Evolutionary conservation across 768 basidiomycete species (phyloP).

Genomic region (Kwoniella pini): DNA sequence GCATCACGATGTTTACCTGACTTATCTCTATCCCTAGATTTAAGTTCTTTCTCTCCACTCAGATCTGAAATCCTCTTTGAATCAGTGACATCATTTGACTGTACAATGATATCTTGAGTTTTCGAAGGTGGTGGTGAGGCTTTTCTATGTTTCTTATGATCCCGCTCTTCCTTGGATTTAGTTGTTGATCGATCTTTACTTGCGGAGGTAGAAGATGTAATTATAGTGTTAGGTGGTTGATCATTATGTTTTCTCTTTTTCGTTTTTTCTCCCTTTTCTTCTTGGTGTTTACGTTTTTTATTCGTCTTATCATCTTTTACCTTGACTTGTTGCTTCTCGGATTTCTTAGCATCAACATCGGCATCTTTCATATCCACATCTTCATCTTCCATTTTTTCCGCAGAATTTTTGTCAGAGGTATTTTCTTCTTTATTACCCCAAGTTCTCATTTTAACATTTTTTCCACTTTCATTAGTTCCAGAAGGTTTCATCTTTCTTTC

Average conservation of each 20-base stretch:
- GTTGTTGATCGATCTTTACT: too few relatives aligned
- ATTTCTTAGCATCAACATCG: conserved; percentile 8
- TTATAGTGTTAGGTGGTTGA: neutral
- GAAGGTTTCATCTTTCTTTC: conserved; percentile 37
- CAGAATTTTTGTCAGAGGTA: neutral
- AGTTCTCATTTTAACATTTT: conserved; percentile 25
- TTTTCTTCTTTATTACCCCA: conserved; percentile 27
- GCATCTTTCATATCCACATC: neutral
- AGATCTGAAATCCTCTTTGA: neutral
- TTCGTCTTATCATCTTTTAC: neutral
- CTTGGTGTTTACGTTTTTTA: neutral
- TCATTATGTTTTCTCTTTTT: conserved; percentile 8
- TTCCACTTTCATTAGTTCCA: conserved; percentile 36
- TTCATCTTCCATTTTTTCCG: conserved; percentile 9
- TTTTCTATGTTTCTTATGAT: conserved; percentile 2
- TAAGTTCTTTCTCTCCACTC: neutral
- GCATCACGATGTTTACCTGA: conserved; percentile 16
- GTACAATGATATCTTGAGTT: neutral
- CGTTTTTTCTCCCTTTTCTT: neutral
- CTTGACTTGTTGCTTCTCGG: neutral
- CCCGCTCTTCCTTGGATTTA: neutral
- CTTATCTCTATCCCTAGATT: conserved; percentile 1
- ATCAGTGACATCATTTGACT: neutral
- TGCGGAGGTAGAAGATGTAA: too few relatives aligned
- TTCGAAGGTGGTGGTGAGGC: neutral